Percentiles rank a stretch among this genome's conserved stretches.
Conservation (phyloP, 352 stramenopile species). For the Globisporangium nodosum region DNA sequence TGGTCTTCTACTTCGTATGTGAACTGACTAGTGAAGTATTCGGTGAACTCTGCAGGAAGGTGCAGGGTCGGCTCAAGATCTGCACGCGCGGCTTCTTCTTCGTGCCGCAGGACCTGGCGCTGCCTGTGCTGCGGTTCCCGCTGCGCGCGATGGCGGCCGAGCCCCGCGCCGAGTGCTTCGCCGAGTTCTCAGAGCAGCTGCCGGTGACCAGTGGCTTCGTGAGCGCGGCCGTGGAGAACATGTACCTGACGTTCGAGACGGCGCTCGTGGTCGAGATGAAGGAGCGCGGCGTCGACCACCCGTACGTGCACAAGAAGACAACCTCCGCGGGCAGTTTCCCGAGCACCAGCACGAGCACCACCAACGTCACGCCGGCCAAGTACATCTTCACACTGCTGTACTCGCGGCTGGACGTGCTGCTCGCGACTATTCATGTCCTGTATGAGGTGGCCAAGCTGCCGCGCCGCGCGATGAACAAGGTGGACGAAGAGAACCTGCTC, state of each 20-base stretch:
- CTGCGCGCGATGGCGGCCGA: conserved; percentile 72
- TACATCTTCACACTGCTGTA: conserved; percentile 84
- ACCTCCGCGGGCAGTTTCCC: too few relatives aligned
- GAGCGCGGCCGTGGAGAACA: neutral
- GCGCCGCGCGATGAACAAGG: conserved; percentile 71
- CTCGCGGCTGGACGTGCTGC: conserved; percentile 77
- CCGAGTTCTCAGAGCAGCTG: conserved; percentile 33
- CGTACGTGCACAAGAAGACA: conserved; percentile 22
- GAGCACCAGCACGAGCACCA: conserved; percentile 1
- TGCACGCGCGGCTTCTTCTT: conserved; percentile 91
- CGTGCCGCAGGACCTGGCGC: conserved; percentile 80
- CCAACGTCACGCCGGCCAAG: conserved; percentile 25
- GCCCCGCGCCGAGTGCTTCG: conserved; percentile 9
- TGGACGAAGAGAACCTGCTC: conserved; percentile 78
- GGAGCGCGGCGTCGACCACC: conserved; percentile 51
- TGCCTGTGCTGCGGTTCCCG: conserved; percentile 81
- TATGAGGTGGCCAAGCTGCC: conserved; percentile 5
- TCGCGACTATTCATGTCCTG: conserved; percentile 24
- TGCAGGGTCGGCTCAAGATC: conserved; percentile 79
- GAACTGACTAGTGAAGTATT: too few relatives aligned
- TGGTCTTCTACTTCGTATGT: too few relatives aligned
- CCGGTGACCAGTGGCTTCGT: too few relatives aligned
- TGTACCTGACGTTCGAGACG: neutral
- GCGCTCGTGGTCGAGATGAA: conserved; percentile 80
- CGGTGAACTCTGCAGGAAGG: conserved; percentile 31